Percentiles rank a stretch among this genome's conserved stretches.
phyloP scores from a whole-genome alignment of 768 basidiomycete species.

The Hygrophorus russula region DNA sequence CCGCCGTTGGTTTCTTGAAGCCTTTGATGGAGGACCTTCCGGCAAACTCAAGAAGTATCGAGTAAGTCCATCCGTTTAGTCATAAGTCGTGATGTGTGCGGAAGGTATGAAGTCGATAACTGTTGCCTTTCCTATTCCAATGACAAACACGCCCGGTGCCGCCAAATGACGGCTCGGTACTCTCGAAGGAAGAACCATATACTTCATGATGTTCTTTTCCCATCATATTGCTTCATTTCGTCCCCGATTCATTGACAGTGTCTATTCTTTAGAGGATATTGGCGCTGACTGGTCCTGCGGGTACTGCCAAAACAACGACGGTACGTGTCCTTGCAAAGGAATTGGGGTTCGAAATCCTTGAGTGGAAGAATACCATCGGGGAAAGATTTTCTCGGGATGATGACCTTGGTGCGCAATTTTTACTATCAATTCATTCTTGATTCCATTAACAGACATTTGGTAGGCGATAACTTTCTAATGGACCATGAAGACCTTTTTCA shows the following conservation, averaged over 20 bases:
- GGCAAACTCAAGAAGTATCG: constrained; percentile 62
- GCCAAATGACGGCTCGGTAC: too few species aligned
- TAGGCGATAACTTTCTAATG: constrained; percentile 2
- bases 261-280: constrained; percentile 55
- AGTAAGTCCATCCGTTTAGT: constrained; percentile 30
- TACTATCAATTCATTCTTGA: not conserved
- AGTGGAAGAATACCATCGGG: constrained; percentile 70
- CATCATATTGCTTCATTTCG: not conserved
- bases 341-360: constrained; percentile 68
- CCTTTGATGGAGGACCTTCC: constrained; percentile 55
- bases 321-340: constrained; percentile 65
- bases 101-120: too few species aligned
- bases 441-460: not conserved
- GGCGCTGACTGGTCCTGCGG: constrained; percentile 79
- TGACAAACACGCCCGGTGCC: too few species aligned
- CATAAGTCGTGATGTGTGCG: too few species aligned
- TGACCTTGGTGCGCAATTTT: not conserved
- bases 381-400: constrained; percentile 23
- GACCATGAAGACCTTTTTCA: constrained; percentile 41
- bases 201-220: not conserved
- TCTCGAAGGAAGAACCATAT: too few species aligned
- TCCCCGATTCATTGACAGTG: not conserved
- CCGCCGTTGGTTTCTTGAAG: constrained; percentile 62
- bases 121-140: too few species aligned
- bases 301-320: constrained; percentile 84